Base-by-base conservation (phyloP, 306 rosid species). In the Gleditsia sinensis region DNA sequence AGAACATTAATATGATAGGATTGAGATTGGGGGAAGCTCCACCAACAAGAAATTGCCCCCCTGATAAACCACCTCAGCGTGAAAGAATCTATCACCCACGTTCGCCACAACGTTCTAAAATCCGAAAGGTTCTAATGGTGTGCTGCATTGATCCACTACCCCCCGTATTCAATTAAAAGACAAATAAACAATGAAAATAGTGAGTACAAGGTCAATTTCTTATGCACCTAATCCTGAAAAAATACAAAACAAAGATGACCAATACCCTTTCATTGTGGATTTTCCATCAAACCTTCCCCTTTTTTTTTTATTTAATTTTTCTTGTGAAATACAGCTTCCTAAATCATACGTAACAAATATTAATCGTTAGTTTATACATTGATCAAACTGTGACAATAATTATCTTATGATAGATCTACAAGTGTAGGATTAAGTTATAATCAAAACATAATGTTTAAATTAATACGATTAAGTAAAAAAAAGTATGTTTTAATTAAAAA, bases 201-300 rank as follows among this genome's bases (percentile, higher is more conserved):
- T 25, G 39, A 63, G 81, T 49, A 25, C 57, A 81, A 36, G 70
- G 84, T 75, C 81, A 62, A 70, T 70, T 81, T 70, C 14, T 69
- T 63, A 40, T 70, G n/a, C 64, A 60, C 37, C 53, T 60, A 37
- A 53, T 59, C 34, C 3, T 19, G 30, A 69, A 62, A n/a, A 32
- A 69, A 56, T 25, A 62, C 40, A 69, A 62, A 63, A 12, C 19
- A 5, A 54, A 75, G 12, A 33, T 63, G 45, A 60, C 19, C 34
- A 74, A 30, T 24, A 48, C 57, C 17, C 33, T 11, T 1, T 39
- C 36, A 32, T 20, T 48, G 36, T 58, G 49, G 69, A 66, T 66
- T 74, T 78, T 39, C 40, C 58, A 27, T 49, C 30, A 66, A 72
- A 73, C 8, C 27, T 10, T 40, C n/a, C n/a, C 66, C 66, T 17